A percentile compares a stretch with the other conserved stretches of the same genome.
Evolutionary conservation across 805 yeast genomes (phyloP).

Genomic region (Suhomyces sp.): DNA sequence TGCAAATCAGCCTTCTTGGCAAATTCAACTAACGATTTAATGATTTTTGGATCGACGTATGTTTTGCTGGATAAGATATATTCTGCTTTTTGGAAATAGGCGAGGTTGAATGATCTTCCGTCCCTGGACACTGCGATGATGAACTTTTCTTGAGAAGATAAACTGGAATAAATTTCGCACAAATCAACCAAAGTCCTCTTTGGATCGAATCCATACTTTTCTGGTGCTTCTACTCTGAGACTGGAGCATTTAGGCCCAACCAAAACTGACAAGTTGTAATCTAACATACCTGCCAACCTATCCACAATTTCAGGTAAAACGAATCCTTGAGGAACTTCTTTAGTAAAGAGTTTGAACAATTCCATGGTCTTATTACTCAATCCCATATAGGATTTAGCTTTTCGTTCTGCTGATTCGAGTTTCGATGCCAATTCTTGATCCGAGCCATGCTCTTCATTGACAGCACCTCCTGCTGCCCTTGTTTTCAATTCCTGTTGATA

Average conservation of each 20-base stretch:
- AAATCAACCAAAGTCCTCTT: slow-evolving; percentile 65
- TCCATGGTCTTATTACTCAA: slow-evolving; percentile 80
- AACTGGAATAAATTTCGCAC: slow-evolving; percentile 72
- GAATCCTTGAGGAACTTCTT: slow-evolving; percentile 84
- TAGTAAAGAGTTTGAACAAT: slow-evolving; percentile 76
- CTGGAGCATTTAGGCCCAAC: slow-evolving; percentile 95
- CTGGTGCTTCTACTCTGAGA: slow-evolving; percentile 81
- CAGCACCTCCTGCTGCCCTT: slow-evolving; percentile 38
- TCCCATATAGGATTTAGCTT: slow-evolving; percentile 79
- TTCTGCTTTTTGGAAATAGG: slow-evolving; percentile 68
- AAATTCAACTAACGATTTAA: slow-evolving; percentile 53
- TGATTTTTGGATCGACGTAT: slow-evolving; percentile 47
- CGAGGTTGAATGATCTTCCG: slow-evolving; percentile 78
- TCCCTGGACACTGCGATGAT: slow-evolving; percentile 83
- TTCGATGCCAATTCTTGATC: slow-evolving; percentile 61
- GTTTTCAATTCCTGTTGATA: slow-evolving; percentile 63
- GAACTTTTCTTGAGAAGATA: slow-evolving; percentile 64
- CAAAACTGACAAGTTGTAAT: slow-evolving; percentile 85
- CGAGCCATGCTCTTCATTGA: slow-evolving; percentile 45
- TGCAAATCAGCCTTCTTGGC: slow-evolving; percentile 64
- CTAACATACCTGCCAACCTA: slow-evolving; percentile 92
- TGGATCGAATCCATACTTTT: slow-evolving; percentile 81
- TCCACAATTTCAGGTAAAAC: slow-evolving; percentile 87
- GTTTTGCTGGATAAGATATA: slow-evolving; percentile 60
- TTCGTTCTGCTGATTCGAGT: slow-evolving; percentile 64